Evolutionary conservation across 2,329 filamentous ascomycete species (phyloP), one percentile per base, ranked within the genome.

Genomic region (Penicillium sp.): DNA sequence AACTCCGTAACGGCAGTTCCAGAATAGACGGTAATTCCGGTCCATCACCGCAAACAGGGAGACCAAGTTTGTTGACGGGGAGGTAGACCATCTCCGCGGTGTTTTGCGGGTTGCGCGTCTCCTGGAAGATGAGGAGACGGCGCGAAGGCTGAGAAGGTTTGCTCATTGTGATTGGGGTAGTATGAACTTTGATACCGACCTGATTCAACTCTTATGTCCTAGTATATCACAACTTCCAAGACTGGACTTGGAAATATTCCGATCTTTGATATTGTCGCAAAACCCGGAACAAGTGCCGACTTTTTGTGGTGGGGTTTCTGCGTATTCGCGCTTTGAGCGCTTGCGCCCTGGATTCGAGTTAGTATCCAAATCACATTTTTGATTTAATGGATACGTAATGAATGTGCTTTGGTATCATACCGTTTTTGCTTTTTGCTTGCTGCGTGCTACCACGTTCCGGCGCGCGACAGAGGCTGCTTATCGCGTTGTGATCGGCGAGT

Each of bases 91-190:
- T 57, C 56, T 72, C 69, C 4, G 67, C 52, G 4, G 59, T 47
- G 49, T 71, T 72, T 37, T 64, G 57, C 1, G 70, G 65, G 49
- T 73, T 71, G 58, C 68, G 69, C 52, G 70, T 63, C 57, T 75
- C 72, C 59, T 75, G 71, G 63, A 75, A 74, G 59, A 75, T 71
- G 48, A 75, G 65, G 31, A 75, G 71, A 47, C 55, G 58, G 45
- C 58, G 58, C 24, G 53, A 33, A 27, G 57, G 56, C n/a, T 58
- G 56, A 54, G 21, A 29, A 37, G 49, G 49, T 46, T 27, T 49
- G 54, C n/a, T 47, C 45, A 47, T 46, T 42, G 37, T 42, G 39
- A 42, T 42, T 26, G 26, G 2, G 7, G 26, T 42, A n/a, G 35
- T 7, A n/a, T 37, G 35, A n/a, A 19, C 35, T 39, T 37, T 16